Evolutionary conservation across 1,284 basidiomycete genomes (phyloP).

Genomic region (Cystobasidium pallidum): DNA sequence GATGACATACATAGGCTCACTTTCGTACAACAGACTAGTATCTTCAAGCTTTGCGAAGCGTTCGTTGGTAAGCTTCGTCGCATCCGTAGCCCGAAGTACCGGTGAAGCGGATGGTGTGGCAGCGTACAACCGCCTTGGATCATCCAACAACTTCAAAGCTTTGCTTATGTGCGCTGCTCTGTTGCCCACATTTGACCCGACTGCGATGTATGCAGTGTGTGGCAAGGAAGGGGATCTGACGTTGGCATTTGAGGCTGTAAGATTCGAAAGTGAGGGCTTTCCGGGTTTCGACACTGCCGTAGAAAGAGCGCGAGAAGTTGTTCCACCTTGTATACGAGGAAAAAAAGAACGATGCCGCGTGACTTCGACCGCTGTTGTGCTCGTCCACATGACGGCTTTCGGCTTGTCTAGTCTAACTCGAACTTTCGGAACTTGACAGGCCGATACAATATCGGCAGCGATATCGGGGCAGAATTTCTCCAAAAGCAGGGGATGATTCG

Average conservation of each 20-base stretch:
- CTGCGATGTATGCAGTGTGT: conserved; percentile 62
- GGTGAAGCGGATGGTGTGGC: conserved; percentile 47
- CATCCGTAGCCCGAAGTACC: conserved; percentile 44
- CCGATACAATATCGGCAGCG: conserved; percentile 8
- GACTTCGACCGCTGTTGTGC: conserved; percentile 39
- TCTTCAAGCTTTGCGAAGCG: conserved; percentile 63
- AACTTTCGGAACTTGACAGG: conserved; percentile 32
- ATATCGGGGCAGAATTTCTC: conserved; percentile 41
- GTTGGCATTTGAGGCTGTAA: conserved; percentile 16
- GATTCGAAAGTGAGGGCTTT: background rate
- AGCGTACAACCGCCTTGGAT: conserved; percentile 30
- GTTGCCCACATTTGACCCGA: conserved; percentile 90
- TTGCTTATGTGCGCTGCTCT: conserved; percentile 77
- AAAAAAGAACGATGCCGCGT: conserved; percentile 41
- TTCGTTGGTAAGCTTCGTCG: conserved; percentile 43
- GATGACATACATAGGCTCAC: conserved; percentile 90
- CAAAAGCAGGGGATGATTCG: conserved; percentile 42
- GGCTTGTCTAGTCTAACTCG: conserved; percentile 39
- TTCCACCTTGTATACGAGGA: background rate
- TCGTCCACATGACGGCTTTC: conserved; percentile 42
- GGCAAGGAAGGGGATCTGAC: conserved; percentile 7
- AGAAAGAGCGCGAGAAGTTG: background rate
- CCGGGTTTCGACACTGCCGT: background rate
- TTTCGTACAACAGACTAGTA: conserved; percentile 93
- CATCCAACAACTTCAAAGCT: conserved; percentile 62